Base-by-base conservation (phyloP, 768 basidiomycete species). In the Serendipita indica region DNA sequence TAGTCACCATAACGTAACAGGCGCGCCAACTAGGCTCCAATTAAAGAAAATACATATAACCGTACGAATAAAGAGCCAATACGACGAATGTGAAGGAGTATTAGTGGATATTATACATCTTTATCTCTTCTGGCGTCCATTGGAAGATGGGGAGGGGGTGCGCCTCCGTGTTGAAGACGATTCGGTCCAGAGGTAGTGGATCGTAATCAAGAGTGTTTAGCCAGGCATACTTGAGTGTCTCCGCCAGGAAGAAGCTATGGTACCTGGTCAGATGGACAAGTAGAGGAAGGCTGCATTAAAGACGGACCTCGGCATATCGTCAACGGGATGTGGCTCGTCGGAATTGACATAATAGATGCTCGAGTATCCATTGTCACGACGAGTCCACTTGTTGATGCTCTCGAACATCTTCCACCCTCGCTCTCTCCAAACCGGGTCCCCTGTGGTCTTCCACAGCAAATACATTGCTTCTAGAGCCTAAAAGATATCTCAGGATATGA, bases 341-440 rank as follows among this genome's bases (percentile, higher is more conserved):
- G 20, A 39, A 12, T 65, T 43, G 22, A 66, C 60, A n/a, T 30
- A 39, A 18, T 33, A 12, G 2, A 65, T 61, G 46, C 61, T 65
- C 14, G 60, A 46, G 57, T 67, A 67, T n/a, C 65, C 67, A 14
- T 32, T 37, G n/a, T 59, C 60, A 14, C 59, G 37, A 35, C 59
- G 58, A 14, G 60, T 54, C 39, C 64, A 39, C 34, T 57, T 60
- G 41, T 64, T 62, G 30, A 67, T 62, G 14, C 62, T 60, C 49
- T 65, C 60, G 46, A 60, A 67, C 16, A 67, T 65, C 27, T 58
- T 41, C 67, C 67, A 67, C 22, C 63, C 66, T 16, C 67, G 60
- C 28, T 67, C 63, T 20, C 67, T 58, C 67, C 67, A 67, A 7
- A 61, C 46, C 16, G 57, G 30, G 57, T 66, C 62, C 28, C 60